Base-by-base conservation (phyloP, 2,329 filamentous ascomycete genomes). In the Paecilomyces fulvus region DNA sequence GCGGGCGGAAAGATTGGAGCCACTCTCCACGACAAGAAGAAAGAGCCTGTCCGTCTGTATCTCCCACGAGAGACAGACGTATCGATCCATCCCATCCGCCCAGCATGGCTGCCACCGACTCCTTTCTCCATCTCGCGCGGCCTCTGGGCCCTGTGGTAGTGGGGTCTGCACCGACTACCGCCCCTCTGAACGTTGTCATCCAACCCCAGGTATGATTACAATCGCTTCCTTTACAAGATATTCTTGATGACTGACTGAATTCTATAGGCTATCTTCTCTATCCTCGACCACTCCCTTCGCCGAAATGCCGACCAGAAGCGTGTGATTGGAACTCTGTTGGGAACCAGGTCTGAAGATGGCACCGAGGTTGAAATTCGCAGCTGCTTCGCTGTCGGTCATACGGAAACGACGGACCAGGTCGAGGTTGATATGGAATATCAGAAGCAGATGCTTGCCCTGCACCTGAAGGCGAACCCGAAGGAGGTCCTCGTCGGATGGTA, bases 391-490 rank as follows among this genome's bases (percentile, higher is more conserved):
- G 95, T 99, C 70, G 92, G 92, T 64, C 94, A 99, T 80, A 97
- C 92, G 65, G 94, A 99, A 79, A 96, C 92, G 65, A 89, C 92
- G 73, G 94, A 99, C 77, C 94, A 99, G 77, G 94, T 99, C 68
- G 94, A 99, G 77, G 94, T 99, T 62, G 94, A 99, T 73, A 95
- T 99, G 83, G 94, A 99, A 77, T 99, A 97, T 78, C 94, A 99
- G 79, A 97, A 97, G 84, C 92, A 92, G 76, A 99, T 99, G 94
- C 86, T 97, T 57, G 88, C 89, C 58, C 81, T 99, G 66, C 92
- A 96, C 73, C 85, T 97, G 65, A 92, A 92, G 78, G 92, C 92
- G 57, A 89, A 91, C 75, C 94, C 94, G 53, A 90, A 91, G 76
- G 94, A 99, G 77, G 85, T 91, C 55, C 84, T 99, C 58, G 88